Conservation (phyloP, 2,329 filamentous ascomycete genomes). For the Sarocladiaceae sp. region DNA sequence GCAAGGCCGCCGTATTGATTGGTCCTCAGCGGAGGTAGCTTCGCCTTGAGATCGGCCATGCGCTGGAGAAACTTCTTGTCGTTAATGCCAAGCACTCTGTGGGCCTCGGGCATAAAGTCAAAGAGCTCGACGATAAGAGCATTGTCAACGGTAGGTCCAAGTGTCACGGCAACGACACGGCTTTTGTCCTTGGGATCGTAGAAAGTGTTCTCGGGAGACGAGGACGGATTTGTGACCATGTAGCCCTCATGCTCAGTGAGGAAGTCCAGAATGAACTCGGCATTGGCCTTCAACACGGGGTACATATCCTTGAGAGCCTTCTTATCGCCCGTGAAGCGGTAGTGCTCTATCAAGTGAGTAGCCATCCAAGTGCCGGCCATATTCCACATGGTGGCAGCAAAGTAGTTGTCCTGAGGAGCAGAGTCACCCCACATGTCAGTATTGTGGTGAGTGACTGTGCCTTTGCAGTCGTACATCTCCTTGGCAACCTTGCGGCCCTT, state of each 20-base stretch:
- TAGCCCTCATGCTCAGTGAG: slow-evolving; percentile 22
- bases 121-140: slow-evolving; percentile 14
- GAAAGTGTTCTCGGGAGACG: slow-evolving; percentile 22
- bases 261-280: slow-evolving; percentile 27
- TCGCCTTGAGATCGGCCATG: not conserved
- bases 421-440: slow-evolving; percentile 31
- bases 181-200: slow-evolving; percentile 13
- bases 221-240: slow-evolving; percentile 21
- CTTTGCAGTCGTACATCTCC: slow-evolving; percentile 25
- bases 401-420: slow-evolving; percentile 12
- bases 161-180: slow-evolving; percentile 11
- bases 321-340: slow-evolving; percentile 27
- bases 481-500: slow-evolving; percentile 26
- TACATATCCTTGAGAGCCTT: slow-evolving; percentile 22
- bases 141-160: slow-evolving; percentile 13
- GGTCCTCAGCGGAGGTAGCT: not conserved
- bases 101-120: slow-evolving; percentile 12
- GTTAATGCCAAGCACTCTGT: slow-evolving; percentile 11
- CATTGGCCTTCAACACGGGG: slow-evolving; percentile 23
- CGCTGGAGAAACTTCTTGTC: slow-evolving; percentile 11
- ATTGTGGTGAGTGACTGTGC: slow-evolving; percentile 28
- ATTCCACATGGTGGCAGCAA: slow-evolving; percentile 29
- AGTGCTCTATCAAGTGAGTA: slow-evolving; percentile 33
- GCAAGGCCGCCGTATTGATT: slow-evolving; percentile 9
- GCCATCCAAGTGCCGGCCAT: slow-evolving; percentile 35